Conservation (phyloP, 805 yeast species). For the Metschnikowia shivogae region DNA sequence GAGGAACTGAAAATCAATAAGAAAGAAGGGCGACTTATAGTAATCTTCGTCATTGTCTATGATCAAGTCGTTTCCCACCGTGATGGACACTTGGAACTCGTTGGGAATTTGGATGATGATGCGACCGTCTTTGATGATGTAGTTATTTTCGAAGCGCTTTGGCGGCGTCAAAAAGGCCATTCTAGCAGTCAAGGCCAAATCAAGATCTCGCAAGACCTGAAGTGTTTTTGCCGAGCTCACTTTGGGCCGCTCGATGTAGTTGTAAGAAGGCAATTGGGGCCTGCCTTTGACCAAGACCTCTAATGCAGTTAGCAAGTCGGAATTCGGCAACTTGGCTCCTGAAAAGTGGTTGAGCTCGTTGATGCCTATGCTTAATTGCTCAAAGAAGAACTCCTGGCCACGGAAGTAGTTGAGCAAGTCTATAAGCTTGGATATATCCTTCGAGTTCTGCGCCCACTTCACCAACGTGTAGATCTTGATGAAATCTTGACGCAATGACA, state of each 20-base stretch:
- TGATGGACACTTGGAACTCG: constrained; percentile 60
- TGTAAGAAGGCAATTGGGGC: constrained; percentile 68
- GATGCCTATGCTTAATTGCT: constrained; percentile 55
- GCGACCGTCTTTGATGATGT: constrained; percentile 71
- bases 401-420: constrained; percentile 87
- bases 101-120: constrained; percentile 58
- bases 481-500: constrained; percentile 75
- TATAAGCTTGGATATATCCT: constrained; percentile 68
- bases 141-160: constrained; percentile 50
- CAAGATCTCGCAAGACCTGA: constrained; percentile 61
- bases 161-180: constrained; percentile 74
- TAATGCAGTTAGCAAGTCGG: constrained; percentile 82
- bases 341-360: constrained; percentile 68
- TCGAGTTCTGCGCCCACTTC: constrained; percentile 80
- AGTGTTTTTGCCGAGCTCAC: constrained; percentile 56
- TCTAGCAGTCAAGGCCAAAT: constrained; percentile 67
- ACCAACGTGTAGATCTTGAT: constrained; percentile 78
- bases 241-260: constrained; percentile 45
- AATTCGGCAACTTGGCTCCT: constrained; percentile 88
- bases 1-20: constrained; percentile 70
- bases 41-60: constrained; percentile 48
- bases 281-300: constrained; percentile 77
- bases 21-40: constrained; percentile 57
- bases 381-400: constrained; percentile 69
- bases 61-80: constrained; percentile 58